Percentiles rank a stretch among this genome's conserved stretches.
Evolutionary conservation across 106 monocot genomes (phyloP).

Genomic region (Dendrobium huoshanense): DNA sequence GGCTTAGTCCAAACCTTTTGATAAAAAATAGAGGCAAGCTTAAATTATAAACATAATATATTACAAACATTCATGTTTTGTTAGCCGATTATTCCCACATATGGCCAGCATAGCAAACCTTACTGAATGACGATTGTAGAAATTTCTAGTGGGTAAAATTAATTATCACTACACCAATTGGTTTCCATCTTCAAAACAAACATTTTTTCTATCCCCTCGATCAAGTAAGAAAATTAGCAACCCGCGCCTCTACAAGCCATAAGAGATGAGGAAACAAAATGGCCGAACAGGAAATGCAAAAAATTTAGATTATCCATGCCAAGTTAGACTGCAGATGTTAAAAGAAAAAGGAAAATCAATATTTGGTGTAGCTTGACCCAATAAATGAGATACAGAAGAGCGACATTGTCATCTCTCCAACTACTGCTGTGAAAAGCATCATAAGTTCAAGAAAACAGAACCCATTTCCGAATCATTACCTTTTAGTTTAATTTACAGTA

Average conservation of each 20-base stretch:
- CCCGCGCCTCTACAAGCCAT: not conserved
- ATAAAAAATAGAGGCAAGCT: not conserved
- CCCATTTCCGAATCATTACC: not conserved
- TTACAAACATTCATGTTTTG: not conserved
- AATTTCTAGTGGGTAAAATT: not conserved
- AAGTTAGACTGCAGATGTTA: not conserved
- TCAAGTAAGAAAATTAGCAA: conserved; percentile 2
- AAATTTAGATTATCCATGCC: not conserved
- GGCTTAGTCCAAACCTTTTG: not conserved
- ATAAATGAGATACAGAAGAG: not conserved
- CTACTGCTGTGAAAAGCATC: not conserved
- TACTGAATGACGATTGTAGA: not conserved
- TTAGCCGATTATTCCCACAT: not conserved
- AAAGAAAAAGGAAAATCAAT: not conserved
- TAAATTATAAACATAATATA: not conserved
- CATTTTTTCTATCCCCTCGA: not conserved
- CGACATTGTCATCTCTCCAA: not conserved
- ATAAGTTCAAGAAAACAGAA: not conserved
- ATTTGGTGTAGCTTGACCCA: not conserved
- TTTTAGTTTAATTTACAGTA: not conserved
- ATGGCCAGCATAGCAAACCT: not conserved
- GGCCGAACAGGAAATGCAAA: not conserved
- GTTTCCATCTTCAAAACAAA: not conserved
- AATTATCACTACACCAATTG: not conserved
- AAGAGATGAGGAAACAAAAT: not conserved